Base-by-base conservation (phyloP, 2,329 filamentous ascomycete species). In the Rachicladosporium sp. region DNA sequence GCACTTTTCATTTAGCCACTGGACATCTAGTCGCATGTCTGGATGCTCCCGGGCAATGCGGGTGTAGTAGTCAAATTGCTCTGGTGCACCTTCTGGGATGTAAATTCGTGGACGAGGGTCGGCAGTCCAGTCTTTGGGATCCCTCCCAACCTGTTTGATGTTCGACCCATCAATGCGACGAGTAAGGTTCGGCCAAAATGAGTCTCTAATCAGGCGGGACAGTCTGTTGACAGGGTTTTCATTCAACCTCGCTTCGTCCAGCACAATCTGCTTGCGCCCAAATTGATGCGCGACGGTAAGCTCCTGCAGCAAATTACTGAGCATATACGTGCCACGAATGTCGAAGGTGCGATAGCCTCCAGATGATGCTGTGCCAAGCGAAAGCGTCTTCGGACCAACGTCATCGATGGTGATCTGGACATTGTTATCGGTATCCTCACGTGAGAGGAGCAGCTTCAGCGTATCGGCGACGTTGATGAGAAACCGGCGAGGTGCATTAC, bases 321-420 rank as follows among this genome's bases (percentile, higher is more conserved):
- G 74, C 81, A 93, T 93, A 63, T 98, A 98, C 27, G 86, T 96
- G 53, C 91, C 91, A 48, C 89, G 82, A 46, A 98, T 76, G 57
- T 96, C 88, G 61, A 89, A 87, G 47, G 79, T 78, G 55, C 88
- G 89, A 66, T 83, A 77, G 32, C 88, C 89, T 50, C 82, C 85
- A 29, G 88, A 95, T 13, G 76, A 80, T 21, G 83, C 82, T 3
- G 89, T 95, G 47, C 86, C 82, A 30, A 96, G 68, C 30, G 82
- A 80, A 40, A 95, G 73, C 34, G 86, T 80, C 81, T 96, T 98
- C 36, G 91, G 89, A 0, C 91, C 91, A 47, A 76, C 74, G 64
- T 98, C 91, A 57, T 96, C 91, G 52, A 96, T 93, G 23, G 91
- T 98, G 60, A 98, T 98, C 62, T 96, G 88, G 71, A 86, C 84